Base-by-base conservation (phyloP, 805 yeast species). In the Candida arabinofermentans region DNA sequence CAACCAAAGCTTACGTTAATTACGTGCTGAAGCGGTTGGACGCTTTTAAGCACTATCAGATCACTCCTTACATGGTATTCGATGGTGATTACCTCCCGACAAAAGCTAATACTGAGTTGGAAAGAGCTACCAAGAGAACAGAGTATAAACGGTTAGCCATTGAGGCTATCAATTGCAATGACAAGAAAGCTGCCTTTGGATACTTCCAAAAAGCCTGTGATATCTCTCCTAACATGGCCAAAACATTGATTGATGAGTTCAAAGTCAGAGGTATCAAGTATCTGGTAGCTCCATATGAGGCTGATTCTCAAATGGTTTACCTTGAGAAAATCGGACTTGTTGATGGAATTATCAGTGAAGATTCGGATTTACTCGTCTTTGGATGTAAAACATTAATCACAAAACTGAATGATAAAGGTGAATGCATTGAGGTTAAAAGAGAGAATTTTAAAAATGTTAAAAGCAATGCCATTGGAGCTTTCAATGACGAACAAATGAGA, bases 211-310 rank as follows among this genome's bases (percentile, higher is more conserved):
- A 84, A 61, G 82, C 93, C 29, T 85, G 95, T 5, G 90, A 84
- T 52, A 84, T 93, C 10, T 85, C 96, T 2, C 88, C 96, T 1
- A 79, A 79, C 48, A 89, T 93, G 93, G 97, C 96, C 5, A 86
- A 86, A 53, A 74, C 87, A 10, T 71, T 91, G 10, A 88, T 90
- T 57, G 84, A 82, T 31, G 83, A 75, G 53, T 70, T 95, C 47
- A 80, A 79, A 50, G 49, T 59, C 12, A 68, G 73, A 35, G 62
- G 64, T 1, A 78, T 93, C 37, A 74, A 71, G 44, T 91, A 77
- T 54, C 76, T 93, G 7, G 99, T 93, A 8, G 98, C 99, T 0
- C 99, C 99, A 0, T 93, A 88, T 59, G 99, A 93, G 65, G 99
- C 99, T 0, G 99, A 93, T 61, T 84, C 99, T 1, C 99, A 93